Conservation (phyloP, 495 filamentous ascomycete genomes). For the Clavariopsis aquatica region DNA sequence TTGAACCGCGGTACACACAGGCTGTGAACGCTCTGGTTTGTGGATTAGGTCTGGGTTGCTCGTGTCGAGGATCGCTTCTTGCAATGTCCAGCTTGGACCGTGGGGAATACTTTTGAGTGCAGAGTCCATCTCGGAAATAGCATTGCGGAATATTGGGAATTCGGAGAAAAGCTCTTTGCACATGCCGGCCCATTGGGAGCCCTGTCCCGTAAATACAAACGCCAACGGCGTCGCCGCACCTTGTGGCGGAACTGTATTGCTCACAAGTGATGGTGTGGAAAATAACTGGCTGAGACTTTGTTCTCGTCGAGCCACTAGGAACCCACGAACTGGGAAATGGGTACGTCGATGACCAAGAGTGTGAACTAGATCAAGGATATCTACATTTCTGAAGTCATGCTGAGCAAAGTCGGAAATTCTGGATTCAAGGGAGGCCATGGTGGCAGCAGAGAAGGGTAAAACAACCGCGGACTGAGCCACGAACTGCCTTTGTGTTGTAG, state of each 20-base stretch:
- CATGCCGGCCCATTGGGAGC: slow-evolving; percentile 29
- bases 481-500: not conserved
- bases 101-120: slow-evolving; percentile 7
- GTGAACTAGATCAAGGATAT: slow-evolving; percentile 44
- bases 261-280: slow-evolving; percentile 20
- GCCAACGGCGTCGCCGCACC: slow-evolving; percentile 35
- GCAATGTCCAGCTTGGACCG: slow-evolving; percentile 12
- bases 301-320: slow-evolving; percentile 41
- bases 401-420: slow-evolving; percentile 39
- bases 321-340: slow-evolving; percentile 26
- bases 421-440: not conserved
- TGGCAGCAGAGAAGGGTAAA: slow-evolving; percentile 42
- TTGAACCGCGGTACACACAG: slow-evolving; percentile 28
- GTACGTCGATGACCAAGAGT: slow-evolving; percentile 41
- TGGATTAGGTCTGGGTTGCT: not conserved
- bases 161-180: not conserved
- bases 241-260: slow-evolving; percentile 28
- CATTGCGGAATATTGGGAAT: not conserved
- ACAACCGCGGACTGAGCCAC: not conserved
- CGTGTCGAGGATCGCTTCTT: slow-evolving; percentile 7
- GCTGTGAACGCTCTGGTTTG: slow-evolving; percentile 19
- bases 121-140: slow-evolving; percentile 3
- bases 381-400: slow-evolving; percentile 41
- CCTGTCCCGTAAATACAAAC: slow-evolving; percentile 38
- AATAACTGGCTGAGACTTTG: slow-evolving; percentile 3